Percentiles rank a stretch among this genome's conserved stretches.
phyloP scores from a whole-genome alignment of 192 early-diverging fungal species.

The Endogone sp. region DNA sequence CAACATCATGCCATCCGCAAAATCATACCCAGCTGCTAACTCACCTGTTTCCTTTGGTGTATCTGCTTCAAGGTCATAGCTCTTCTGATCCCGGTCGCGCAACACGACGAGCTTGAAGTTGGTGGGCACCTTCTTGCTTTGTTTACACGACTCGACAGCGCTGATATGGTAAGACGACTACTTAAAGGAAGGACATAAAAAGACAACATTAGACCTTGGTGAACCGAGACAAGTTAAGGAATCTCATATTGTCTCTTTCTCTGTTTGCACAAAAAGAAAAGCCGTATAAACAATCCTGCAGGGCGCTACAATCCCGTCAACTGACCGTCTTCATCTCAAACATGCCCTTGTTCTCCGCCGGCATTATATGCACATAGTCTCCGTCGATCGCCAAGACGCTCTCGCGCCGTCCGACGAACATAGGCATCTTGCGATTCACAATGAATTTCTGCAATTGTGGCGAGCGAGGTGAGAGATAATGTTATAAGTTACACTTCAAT shows the following conservation, averaged over 20 bases:
- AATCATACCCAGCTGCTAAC: slow-evolving; percentile 3
- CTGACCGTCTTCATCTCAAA: slow-evolving; percentile 83
- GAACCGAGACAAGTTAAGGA: slow-evolving; percentile 12
- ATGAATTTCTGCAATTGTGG: slow-evolving; percentile 65
- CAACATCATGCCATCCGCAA: not conserved
- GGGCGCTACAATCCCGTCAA: not conserved
- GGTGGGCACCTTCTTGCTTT: slow-evolving; percentile 60
- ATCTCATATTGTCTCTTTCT: slow-evolving; percentile 7
- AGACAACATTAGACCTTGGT: not conserved
- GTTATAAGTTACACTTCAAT: not conserved
- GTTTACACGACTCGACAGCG: slow-evolving; percentile 59
- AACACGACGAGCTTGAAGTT: slow-evolving; percentile 67
- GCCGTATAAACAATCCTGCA: not conserved
- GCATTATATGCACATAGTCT: slow-evolving; percentile 87
- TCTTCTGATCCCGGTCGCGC: slow-evolving; percentile 59
- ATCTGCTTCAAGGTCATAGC: slow-evolving; percentile 76
- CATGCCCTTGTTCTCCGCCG: slow-evolving; percentile 70
- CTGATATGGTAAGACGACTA: slow-evolving; percentile 63
- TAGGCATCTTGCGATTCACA: slow-evolving; percentile 79
- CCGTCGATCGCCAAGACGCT: slow-evolving; percentile 92
- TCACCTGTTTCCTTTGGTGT: slow-evolving; percentile 60
- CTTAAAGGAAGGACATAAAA: not conserved
- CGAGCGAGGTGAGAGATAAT: not conserved
- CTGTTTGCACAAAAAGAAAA: not conserved
- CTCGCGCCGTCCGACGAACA: slow-evolving; percentile 82